Evolutionary conservation across 108 stramenopile genomes (phyloP), one percentile per base, ranked within the genome.

Genomic region (Nitzschia palea): DNA sequence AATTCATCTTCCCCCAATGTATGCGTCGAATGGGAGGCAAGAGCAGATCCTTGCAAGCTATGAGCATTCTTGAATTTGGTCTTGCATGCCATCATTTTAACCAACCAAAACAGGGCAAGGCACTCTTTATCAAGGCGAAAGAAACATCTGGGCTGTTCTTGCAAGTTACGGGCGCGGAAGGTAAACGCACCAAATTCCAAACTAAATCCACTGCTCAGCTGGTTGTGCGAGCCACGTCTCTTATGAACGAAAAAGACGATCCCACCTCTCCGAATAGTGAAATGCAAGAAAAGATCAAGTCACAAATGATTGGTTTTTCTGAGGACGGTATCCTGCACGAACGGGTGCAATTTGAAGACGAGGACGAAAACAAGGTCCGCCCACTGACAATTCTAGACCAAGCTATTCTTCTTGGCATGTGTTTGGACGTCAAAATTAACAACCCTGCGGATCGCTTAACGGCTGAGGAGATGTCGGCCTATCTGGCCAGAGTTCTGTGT

Each of bases 381-480:
- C 63, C 71, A n/a, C 66, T 92, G 36, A 84, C 73, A 2, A 74
- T 86, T 26, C 68, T 96, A 37, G 95, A 98, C 54, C 94, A 94
- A 67, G 80, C 90, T 40, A 92, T 97, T 56, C 48, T 98, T 10
- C 70, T 98, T 47, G 96, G 94, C 1, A 63, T 98, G 44, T 99
- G 98, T 72, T 76, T 99, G 44, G 98, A 99, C 71, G 96, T 97
- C 10, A 88, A 92, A 57, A 97, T 98, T 62, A 86, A 72, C 61
- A 97, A 98, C 70, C 96, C 97, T 2, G 62, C 80, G 50, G 97
- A 98, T 69, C 96, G 91, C 12, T 76, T 99, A 29, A 98, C 97
- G 2, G 90, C 80, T n/a, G 95, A 93, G 54, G 87, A 99, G 83
- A 99, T 99, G 98, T 71, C 76, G 29, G 94, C 95, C 26, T 99